These are phyloP conservation scores for Collybia mongolica DNA, from an alignment of 768 basidiomycete species.

Conservation along the genomic window DNA sequence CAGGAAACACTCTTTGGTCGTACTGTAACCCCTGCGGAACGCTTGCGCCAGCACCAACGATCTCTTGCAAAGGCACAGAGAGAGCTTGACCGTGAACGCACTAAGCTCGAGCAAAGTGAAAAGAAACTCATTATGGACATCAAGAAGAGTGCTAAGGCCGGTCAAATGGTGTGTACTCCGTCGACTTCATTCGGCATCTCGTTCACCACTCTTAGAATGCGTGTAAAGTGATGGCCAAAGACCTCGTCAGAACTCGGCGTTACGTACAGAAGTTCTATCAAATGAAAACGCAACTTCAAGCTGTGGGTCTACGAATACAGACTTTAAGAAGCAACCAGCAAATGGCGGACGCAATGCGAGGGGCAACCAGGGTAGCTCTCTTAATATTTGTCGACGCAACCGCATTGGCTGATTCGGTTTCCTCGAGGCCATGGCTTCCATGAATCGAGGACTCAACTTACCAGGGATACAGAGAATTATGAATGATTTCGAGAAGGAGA, in stretches of 20 bases:
- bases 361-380: slow-evolving; percentile 84
- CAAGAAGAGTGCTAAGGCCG: slow-evolving; percentile 93
- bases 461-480: slow-evolving; percentile 95
- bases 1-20: slow-evolving; percentile 98
- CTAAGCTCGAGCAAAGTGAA: slow-evolving; percentile 93
- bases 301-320: slow-evolving; percentile 93
- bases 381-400: slow-evolving; percentile 3
- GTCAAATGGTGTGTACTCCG: slow-evolving; percentile 74
- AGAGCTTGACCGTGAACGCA: slow-evolving; percentile 94
- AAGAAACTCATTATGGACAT: slow-evolving; percentile 96
- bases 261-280: slow-evolving; percentile 99
- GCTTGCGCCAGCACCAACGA: slow-evolving; percentile 94
- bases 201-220: slow-evolving; percentile 66
- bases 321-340: slow-evolving; percentile 95
- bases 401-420: slow-evolving; percentile 6
- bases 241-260: slow-evolving; percentile 91
- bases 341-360: slow-evolving; percentile 99
- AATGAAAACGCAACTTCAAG: slow-evolving; percentile 98
- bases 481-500: slow-evolving; percentile 98
- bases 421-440: slow-evolving; percentile 90
- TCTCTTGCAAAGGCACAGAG: slow-evolving; percentile 95
- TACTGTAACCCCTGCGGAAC: slow-evolving; percentile 93
- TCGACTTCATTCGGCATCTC: slow-evolving; percentile 7
- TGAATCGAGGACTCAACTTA: slow-evolving; percentile 95
- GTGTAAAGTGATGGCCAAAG: slow-evolving; percentile 99